phyloP scores from a whole-genome alignment of 768 basidiomycete genomes.

The Tricholoma furcatifolium region DNA sequence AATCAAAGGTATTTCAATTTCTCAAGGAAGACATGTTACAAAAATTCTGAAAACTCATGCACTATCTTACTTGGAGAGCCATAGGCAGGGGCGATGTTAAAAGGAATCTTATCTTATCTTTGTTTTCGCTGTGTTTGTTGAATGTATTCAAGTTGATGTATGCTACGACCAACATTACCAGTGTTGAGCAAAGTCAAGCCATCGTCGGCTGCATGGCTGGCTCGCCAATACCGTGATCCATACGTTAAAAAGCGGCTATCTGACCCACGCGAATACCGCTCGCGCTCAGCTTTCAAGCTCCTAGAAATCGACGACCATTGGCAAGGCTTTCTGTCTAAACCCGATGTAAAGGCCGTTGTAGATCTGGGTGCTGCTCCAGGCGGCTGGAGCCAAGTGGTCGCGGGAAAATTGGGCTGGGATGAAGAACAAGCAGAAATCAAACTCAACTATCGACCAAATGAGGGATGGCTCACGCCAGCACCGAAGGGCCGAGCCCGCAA shows the following conservation, averaged over 20 bases:
- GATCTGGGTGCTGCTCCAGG: slow-evolving; percentile 94
- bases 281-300: slow-evolving; percentile 92
- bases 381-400: slow-evolving; percentile 90
- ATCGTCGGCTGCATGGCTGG: slow-evolving; percentile 62
- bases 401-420: slow-evolving; percentile 57
- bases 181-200: slow-evolving; percentile 26
- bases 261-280: slow-evolving; percentile 55
- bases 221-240: slow-evolving; percentile 68
- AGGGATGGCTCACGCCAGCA: not conserved
- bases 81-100: no score
- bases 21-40: no score
- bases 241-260: slow-evolving; percentile 51
- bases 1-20: no score
- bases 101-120: not conserved
- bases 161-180: slow-evolving; percentile 4
- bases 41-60: no score
- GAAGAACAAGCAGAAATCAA: not conserved
- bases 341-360: slow-evolving; percentile 62
- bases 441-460: not conserved
- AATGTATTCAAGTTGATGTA: not conserved
- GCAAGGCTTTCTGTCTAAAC: slow-evolving; percentile 48
- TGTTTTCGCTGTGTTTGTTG: not conserved
- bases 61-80: no score
- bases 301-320: slow-evolving; percentile 68
- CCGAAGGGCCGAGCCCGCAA: slow-evolving; percentile 8